Base-by-base conservation (phyloP, 1,284 basidiomycete genomes). In the Naganishia liquefaciens region DNA sequence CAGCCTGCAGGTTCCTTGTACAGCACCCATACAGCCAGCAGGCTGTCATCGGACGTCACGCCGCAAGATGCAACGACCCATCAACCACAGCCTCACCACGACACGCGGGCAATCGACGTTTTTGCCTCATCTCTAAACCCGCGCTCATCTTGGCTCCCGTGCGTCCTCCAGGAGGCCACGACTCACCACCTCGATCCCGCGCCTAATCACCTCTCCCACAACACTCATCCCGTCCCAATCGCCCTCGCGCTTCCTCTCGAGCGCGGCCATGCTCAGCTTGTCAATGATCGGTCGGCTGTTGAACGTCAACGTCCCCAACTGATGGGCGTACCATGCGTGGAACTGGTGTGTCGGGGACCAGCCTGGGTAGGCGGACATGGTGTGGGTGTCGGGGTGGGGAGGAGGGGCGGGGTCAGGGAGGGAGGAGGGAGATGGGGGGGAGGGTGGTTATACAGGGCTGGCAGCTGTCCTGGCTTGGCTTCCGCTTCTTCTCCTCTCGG, bases 251-350 rank as follows among this genome's bases (percentile, higher is more conserved):
- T 74, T 70, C 68, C 76, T 73, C 67, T 95, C 89, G 81, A 93
- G 89, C 40, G 96, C 94, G 73, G 93, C 86, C 82, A 95, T 86
- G 33, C 95, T 98, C n/a, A 99, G 81, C 68, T 86, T 86, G 80
- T 95, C 93, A 72, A 99, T 99, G 70, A 97, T 88, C 17, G 93
- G 91, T 75, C 94, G 89, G 70, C 93, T 96, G 80, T 99, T 99
- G 82, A 95, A 88, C 47, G 88, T 93, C 68, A 99, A 87, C 71
- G 89, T 86, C 73, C 86, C 83, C 66, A 98, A 86, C 66, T 65
- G 53, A 19, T 62, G 52, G 11, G 37, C 28, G 54, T 66, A 66
- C 57, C 60, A 66, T 40, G 49, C 42, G 21, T 49, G 49, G 19
- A 62, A 62, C 21, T 62, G 50, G 19, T 62, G 50, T 4, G 60